These are phyloP conservation scores for Thraustochytrium striatum DNA, from an alignment of 352 stramenopile species.

Conservation along the genomic window DNA sequence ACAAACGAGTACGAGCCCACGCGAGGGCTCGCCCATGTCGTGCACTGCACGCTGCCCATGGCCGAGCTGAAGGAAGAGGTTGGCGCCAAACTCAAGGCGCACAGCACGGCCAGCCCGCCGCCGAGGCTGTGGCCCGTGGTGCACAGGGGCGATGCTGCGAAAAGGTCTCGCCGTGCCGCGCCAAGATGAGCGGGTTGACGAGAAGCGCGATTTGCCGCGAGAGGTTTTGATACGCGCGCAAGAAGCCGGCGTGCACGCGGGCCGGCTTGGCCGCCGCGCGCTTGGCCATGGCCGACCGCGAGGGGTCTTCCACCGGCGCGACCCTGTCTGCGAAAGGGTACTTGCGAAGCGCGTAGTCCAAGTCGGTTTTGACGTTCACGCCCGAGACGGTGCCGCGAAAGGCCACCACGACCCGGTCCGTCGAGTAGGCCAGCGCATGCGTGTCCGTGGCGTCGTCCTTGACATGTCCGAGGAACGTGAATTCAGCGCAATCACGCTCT, in stretches of 20 bases:
- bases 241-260: background rate
- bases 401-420: constrained; percentile 20
- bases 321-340: background rate
- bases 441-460: background rate
- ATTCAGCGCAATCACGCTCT: background rate
- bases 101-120: constrained; percentile 15
- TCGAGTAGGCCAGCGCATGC: background rate
- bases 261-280: background rate
- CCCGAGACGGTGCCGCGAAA: constrained; percentile 37
- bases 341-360: background rate
- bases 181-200: constrained; percentile 15
- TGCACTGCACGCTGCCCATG: background rate
- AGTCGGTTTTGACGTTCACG: constrained; percentile 17
- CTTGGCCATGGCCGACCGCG: background rate
- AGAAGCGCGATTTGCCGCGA: background rate
- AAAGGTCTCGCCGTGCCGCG: background rate
- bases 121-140: constrained; percentile 27
- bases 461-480: background rate
- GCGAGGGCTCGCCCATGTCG: constrained; percentile 32
- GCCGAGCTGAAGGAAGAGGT: background rate
- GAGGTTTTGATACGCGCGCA: background rate
- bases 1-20: constrained; percentile 35
- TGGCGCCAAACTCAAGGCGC: constrained; percentile 27
- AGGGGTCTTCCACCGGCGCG: background rate
- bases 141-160: background rate